A percentile compares a stretch with the other conserved stretches of the same genome.
Conservation (phyloP, 139 green algal species). For the Haematococcus lacustris region DNA sequence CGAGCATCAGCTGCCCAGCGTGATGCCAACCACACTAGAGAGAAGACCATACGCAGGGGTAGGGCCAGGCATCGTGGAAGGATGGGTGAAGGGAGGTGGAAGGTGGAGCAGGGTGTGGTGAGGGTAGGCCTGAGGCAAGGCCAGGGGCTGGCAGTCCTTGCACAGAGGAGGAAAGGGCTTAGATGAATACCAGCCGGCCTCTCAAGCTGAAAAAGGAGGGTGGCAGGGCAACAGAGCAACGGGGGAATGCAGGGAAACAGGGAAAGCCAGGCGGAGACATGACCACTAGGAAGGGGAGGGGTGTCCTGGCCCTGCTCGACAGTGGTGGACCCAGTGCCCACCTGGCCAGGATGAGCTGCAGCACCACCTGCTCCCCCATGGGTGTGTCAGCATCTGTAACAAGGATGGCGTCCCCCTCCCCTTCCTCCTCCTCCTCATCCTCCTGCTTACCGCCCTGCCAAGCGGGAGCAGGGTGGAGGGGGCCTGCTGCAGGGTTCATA, state of each 20-base stretch:
- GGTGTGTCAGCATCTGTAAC: conserved; percentile 53
- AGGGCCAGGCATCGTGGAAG: no score
- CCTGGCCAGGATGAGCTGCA: conserved; percentile 66
- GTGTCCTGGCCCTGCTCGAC: background rate
- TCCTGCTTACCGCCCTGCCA: conserved; percentile 7
- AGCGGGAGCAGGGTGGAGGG: background rate
- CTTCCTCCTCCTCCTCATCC: conserved; percentile 15
- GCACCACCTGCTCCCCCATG: conserved; percentile 48
- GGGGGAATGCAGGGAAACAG: background rate
- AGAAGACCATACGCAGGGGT: no score
- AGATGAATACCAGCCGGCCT: background rate
- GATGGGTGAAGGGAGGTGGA: background rate
- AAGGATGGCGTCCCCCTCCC: conserved; percentile 25
- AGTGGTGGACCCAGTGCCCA: conserved; percentile 4
- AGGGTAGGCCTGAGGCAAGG: background rate
- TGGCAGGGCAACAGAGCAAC: background rate
- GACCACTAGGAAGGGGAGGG: background rate
- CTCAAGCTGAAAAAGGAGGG: background rate
- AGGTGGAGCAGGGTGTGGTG: background rate
- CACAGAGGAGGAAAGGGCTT: background rate
- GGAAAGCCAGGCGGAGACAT: background rate
- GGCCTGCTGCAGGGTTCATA: background rate
- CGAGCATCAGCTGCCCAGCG: no score
- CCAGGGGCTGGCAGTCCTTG: background rate
- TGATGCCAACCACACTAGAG: no score